These are phyloP conservation scores for Pavlovales sp. DNA, from an alignment of 208 protist genomes.

Conservation along the genomic window DNA sequence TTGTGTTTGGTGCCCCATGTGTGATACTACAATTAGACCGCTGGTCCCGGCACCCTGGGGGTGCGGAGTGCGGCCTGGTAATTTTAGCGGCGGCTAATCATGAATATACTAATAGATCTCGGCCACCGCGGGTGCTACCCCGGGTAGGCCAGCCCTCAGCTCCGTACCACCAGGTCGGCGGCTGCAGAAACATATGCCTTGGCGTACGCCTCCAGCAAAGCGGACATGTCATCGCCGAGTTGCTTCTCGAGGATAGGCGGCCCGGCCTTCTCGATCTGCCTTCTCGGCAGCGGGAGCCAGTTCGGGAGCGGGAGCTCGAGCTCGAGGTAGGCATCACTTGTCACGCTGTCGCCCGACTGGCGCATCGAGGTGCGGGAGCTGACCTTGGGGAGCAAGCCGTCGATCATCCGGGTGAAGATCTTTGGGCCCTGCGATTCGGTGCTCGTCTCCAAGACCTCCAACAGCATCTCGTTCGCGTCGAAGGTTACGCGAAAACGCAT, in stretches of 20 bases:
- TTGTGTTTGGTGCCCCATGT: too few species aligned
- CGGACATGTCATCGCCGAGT: neutral
- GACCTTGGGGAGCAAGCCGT: neutral
- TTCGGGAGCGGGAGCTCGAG: neutral
- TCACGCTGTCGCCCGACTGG: neutral
- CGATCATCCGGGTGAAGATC: neutral
- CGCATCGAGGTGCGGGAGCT: neutral
- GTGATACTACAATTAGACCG: too few species aligned
- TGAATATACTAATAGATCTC: too few species aligned
- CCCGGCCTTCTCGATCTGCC: neutral
- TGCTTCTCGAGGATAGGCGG: neutral
- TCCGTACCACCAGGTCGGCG: too few species aligned
- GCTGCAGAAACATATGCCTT: too few species aligned
- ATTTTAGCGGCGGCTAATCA: too few species aligned
- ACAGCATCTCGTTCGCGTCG: neutral
- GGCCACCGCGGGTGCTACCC: too few species aligned
- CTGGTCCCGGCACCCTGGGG: too few species aligned
- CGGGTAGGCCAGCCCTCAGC: too few species aligned
- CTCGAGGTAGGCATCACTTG: neutral
- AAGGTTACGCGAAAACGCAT: neutral
- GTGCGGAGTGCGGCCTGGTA: too few species aligned
- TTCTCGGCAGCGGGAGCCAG: neutral
- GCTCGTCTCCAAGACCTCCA: neutral
- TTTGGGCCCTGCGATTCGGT: neutral
- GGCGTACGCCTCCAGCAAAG: neutral